phyloP scores from a whole-genome alignment of 768 basidiomycete species.

The Hygrocybe punicea region DNA sequence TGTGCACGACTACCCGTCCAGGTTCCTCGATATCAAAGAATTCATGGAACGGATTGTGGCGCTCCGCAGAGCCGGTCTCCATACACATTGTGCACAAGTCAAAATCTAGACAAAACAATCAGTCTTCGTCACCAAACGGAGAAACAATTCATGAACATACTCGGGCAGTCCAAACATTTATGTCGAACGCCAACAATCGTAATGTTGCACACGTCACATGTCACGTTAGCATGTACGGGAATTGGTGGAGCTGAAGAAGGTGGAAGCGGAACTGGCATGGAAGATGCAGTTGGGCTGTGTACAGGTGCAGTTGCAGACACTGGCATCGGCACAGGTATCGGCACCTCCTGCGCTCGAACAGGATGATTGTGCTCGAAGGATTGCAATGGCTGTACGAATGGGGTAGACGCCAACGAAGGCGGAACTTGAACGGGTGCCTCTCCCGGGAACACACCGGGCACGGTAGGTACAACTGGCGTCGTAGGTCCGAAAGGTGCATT shows the following conservation, averaged over 20 bases:
- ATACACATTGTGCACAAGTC: constrained; percentile 68
- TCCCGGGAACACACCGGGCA: not conserved
- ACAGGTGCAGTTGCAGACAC: not conserved
- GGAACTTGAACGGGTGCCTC: not conserved
- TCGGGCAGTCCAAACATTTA: constrained; percentile 76
- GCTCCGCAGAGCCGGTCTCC: constrained; percentile 43
- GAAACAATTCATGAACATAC: constrained; percentile 36
- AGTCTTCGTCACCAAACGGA: constrained; percentile 1
- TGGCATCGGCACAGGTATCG: not conserved
- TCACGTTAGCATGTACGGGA: constrained; percentile 50
- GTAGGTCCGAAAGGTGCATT: not conserved
- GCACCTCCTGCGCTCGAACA: not conserved
- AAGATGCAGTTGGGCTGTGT: not conserved
- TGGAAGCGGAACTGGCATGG: too few relatives aligned
- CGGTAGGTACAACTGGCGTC: not conserved
- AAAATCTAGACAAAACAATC: constrained; percentile 47
- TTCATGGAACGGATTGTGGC: constrained; percentile 61
- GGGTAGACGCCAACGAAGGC: not conserved
- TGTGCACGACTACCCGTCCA: constrained; percentile 63
- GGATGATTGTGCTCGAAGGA: not conserved
- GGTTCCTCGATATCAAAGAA: constrained; percentile 69
- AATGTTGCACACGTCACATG: constrained; percentile 62
- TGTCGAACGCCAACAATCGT: constrained; percentile 65
- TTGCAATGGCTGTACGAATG: not conserved
- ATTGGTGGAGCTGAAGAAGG: not conserved